phyloP scores from a whole-genome alignment of 2,329 filamentous ascomycete species.

The Chrysoporthe cubensis region DNA sequence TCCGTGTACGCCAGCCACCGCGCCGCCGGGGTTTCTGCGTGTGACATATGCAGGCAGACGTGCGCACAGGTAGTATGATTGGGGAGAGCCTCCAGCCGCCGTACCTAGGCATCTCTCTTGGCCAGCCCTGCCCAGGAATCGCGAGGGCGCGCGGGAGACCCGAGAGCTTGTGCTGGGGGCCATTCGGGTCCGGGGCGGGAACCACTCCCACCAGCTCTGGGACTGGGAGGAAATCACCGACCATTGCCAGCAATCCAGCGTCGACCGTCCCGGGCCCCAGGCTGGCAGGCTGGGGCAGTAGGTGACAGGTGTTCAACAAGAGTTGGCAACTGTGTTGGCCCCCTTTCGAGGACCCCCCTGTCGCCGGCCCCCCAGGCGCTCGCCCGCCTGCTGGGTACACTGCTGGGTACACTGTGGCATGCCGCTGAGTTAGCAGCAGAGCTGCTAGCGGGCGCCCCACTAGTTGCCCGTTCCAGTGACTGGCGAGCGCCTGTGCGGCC shows the following conservation, averaged over 20 bases:
- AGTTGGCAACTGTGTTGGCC: conserved; percentile 3
- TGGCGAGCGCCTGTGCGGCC: conserved; percentile 21
- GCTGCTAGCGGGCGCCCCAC: conserved; percentile 22
- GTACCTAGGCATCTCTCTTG: no score
- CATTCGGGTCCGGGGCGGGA: conserved; percentile 2
- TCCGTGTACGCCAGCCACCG: background rate
- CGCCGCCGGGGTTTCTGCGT: background rate
- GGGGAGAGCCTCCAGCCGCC: no score
- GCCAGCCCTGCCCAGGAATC: background rate
- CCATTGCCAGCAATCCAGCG: background rate
- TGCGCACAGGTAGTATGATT: background rate
- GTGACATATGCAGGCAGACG: background rate
- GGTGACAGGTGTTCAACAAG: conserved; percentile 12
- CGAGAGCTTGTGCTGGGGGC: conserved; percentile 4
- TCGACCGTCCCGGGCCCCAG: background rate
- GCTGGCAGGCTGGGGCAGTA: background rate
- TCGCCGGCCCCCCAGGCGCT: background rate
- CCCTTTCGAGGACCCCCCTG: conserved; percentile 3
- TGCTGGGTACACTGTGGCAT: background rate
- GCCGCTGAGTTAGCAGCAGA: background rate
- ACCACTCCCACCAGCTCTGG: background rate
- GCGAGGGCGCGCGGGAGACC: conserved; percentile 6
- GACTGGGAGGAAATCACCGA: background rate
- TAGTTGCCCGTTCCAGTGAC: conserved; percentile 28
- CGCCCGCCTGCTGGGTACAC: no score